Evolutionary conservation across 306 rosid species (phyloP), one percentile per base, ranked within the genome.

Genomic region (Astragalus glycyphyllos): DNA sequence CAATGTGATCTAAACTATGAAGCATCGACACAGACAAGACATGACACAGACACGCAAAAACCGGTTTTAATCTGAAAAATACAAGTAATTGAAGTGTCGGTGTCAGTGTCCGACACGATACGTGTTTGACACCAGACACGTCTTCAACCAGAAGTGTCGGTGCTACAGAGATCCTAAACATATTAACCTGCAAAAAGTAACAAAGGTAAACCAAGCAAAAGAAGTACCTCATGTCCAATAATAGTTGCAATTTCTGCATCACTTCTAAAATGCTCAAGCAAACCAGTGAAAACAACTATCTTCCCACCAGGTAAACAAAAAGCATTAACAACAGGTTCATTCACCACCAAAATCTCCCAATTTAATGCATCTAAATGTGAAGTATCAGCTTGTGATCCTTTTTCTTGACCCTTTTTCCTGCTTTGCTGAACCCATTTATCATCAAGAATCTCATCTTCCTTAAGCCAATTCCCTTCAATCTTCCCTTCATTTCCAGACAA

Each of bases 321-420:
- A 15, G 96, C 96, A 79, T 90, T 88, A 34, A 88, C 83, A 51
- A 84, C 80, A 38, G 96, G 89, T 54, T 86, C 81, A 75, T 93
- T 79, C 42, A 93, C 97, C 61, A 90, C 94, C 74, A 93, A 47
- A 69, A 93, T 81, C 80, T 93, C 98, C 98, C 97, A 93, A 67
- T 88, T 88, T 79, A 87, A 68, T 49, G 90, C 92, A n/a, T 88
- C 90, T 80, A 93, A 85, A 81, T 90, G 96, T 6, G 92, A 81
- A 5, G 92, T 90, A 4, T 64, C 74, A 17, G 89, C 53, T 16
- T 58, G 59, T 3, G 41, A 26, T 26, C 70, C 70, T 47, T n/a
- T n/a, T n/a, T n/a, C n/a, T n/a, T n/a, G n/a, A n/a, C n/a, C n/a
- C n/a, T n/a, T 87, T 79, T 83, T 81, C 71, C 97, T 80, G 64